Evolutionary conservation across 495 filamentous ascomycete species (phyloP), one percentile per base, ranked within the genome.

Genomic region (Podospora australis): DNA sequence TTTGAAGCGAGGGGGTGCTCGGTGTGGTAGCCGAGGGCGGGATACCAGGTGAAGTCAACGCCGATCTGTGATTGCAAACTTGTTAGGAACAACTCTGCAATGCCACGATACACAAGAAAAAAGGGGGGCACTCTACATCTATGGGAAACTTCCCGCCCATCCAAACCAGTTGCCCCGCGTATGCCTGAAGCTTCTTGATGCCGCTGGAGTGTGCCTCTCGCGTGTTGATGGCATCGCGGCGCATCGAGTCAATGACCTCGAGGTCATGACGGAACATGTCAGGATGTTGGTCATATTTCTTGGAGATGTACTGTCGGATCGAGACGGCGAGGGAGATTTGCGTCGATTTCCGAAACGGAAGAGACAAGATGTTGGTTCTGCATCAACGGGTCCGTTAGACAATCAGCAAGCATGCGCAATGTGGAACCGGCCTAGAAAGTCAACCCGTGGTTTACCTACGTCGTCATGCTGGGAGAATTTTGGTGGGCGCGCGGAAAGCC

Each of bases 211-310:
- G 92, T 11, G 92, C 80, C 56, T 97, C 92, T 46, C 85, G 81
- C 9, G 91, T 84, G 65, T 89, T 84, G 49, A 96, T 70, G 36
- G 92, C 92, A 50, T 90, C 87, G 39, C 72, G 78, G 9, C 92
- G 80, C 42, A 97, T 62, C 39, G 79, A 72, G 62, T 98, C 90
- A 62, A 98, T 88, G 50, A 84, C 77, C 46, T 92, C 78, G 32
- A 98, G 78, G 69, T 98, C 92, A 42, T 86, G 75, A 51, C 82
- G 78, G 67, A 98, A 98, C 89, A 96, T 95, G 65, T 95, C 88
- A 45, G 94, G 92, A 66, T 96, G 92, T 63, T 98, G 92, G 68
- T 97, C 92, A 84, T 98, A 98, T 78, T 97, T 96, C 62, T 81
- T 85, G 32, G 88, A 95, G 53, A 98, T 98, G 70, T 98, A 97